phyloP scores from a whole-genome alignment of 2,329 filamentous ascomycete genomes.

The Coniochaeta ligniaria region DNA sequence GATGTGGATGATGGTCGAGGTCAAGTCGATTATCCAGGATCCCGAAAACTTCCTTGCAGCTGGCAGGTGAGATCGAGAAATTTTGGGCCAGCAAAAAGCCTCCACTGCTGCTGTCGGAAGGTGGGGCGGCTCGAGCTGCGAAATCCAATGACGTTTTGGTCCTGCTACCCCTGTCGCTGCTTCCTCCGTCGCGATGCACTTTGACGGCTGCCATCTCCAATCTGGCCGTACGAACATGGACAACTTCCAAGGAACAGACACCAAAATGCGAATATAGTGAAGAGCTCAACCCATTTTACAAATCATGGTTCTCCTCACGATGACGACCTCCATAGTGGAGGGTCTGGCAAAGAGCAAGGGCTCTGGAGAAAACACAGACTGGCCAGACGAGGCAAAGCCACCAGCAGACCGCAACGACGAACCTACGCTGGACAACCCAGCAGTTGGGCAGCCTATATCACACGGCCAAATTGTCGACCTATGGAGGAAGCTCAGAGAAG shows the following conservation, averaged over 20 bases:
- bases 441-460: constrained; percentile 60
- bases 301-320: constrained; percentile 69
- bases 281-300: background rate
- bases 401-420: constrained; percentile 21
- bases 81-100: background rate
- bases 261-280: background rate
- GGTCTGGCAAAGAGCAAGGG: constrained; percentile 33
- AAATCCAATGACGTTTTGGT: constrained; percentile 8
- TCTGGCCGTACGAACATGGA: background rate
- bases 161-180: background rate
- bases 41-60: constrained; percentile 2
- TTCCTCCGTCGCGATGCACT: background rate
- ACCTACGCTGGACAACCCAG: constrained; percentile 40
- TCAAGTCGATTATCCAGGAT: background rate
- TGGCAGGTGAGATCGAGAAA: background rate
- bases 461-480: constrained; percentile 62
- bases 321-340: constrained; percentile 62
- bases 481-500: constrained; percentile 42
- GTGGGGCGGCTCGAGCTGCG: background rate
- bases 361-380: background rate
- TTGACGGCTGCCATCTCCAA: background rate
- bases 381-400: background rate
- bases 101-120: background rate
- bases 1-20: background rate
- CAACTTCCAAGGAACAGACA: background rate